Evolutionary conservation across 768 basidiomycete species (phyloP), one percentile per base, ranked within the genome.

Genomic region (Xerocomus brunneocitrinus): DNA sequence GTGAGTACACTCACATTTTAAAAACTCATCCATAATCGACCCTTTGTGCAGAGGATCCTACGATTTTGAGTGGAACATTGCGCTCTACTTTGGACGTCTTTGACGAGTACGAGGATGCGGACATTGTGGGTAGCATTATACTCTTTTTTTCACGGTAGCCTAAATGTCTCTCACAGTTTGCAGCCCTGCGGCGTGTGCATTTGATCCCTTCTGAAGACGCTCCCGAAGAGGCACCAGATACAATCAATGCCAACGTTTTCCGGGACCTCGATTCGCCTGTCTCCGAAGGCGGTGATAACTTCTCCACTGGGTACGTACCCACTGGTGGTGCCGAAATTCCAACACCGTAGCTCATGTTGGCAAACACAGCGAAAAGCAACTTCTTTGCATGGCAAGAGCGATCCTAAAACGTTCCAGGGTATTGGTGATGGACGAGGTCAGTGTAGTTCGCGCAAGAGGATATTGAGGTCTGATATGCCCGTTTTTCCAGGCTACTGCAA

Each of bases 381-480:
- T 92, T n/a, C 74, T 92, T 8, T 91, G 90, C 65, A 91, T 93
- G 89, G 91, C 91, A 5, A 78, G 90, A 50, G 89, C 91, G 2
- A 90, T 93, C 55, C 67, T 93, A 25, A 87, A 87, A 66, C 77
- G 87, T 8, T 84, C 87, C 38, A 89, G 80, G 60, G 74, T 93
- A 13, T 69, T 92, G 27, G 79, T 92, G 56, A 91, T 92, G 91
- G 91, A 91, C 61, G 91, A 92, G 70, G 87, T 83, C 59, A 28
- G 77, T 66, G 24, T 40, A 9, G 9, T 41, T 27, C 16, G 28
- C n/a, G 5, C 46, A 3, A 24, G 19, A 30, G 51, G 16, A 53
- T 13, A 22, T 31, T 50, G 40, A 58, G 39, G 61, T 34, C 24
- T 43, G 44, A 56, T 10, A 8, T 45, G 35, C 30, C 22, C 13